These are phyloP conservation scores for Antitrichia curtipendula DNA, from an alignment of 225 moss, liverwort and hornwort species.

Conservation along the genomic window DNA sequence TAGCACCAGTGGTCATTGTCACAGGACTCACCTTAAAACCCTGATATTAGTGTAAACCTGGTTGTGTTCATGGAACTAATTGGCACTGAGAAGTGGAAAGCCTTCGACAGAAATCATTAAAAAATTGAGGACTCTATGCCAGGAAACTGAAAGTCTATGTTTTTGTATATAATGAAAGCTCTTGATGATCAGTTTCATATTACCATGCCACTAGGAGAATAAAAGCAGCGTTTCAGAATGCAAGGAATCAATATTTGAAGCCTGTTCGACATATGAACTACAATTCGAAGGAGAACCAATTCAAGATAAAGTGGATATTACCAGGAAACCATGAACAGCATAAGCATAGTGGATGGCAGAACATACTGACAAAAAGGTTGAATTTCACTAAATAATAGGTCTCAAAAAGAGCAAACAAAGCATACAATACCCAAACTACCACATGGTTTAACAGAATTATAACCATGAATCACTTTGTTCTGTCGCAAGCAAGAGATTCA, in stretches of 20 bases:
- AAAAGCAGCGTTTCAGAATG: not conserved
- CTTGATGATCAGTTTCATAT: not conserved
- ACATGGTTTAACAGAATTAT: not conserved
- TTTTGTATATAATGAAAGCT: not conserved
- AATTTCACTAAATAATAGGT: not conserved
- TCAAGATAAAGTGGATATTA: not conserved
- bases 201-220: not conserved
- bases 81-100: not conserved
- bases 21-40: not conserved
- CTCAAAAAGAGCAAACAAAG: not conserved
- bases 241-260: not conserved
- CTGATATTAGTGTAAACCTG: not conserved
- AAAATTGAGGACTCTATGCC: not conserved
- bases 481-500: not conserved
- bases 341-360: not conserved
- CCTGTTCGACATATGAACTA: not conserved
- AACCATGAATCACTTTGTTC: not conserved
- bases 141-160: not conserved
- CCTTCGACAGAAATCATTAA: not conserved
- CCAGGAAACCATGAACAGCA: not conserved
- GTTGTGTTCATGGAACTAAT: not conserved
- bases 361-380: not conserved
- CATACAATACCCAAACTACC: not conserved
- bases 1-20: not conserved
- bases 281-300: not conserved